Base-by-base conservation (phyloP, 768 basidiomycete species). In the Mycena leptocephala region DNA sequence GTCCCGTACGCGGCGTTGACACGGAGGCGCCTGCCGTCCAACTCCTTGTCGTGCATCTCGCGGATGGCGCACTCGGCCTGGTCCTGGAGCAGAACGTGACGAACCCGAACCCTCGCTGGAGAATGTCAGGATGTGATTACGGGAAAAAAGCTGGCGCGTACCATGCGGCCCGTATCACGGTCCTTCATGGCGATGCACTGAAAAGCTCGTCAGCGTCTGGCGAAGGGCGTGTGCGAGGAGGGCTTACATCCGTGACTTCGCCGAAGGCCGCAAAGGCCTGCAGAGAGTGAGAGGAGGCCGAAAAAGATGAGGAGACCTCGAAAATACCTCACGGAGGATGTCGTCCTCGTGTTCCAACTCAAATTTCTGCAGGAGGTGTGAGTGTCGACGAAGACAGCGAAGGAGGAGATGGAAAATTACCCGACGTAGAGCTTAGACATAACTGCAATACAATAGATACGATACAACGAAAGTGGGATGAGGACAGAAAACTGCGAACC, bases 161-260 rank as follows among this genome's bases (percentile, higher is more conserved):
- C n/a, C 76, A 95, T 96, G 83, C 97, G 96, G 75, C 96, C 95
- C 76, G 97, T 98, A 10, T 58, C 55, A 16, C 97, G 96, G 88
- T 99, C 97, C 89, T 95, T 95, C 96, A 97, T 97, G 86, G 97
- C 96, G 87, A 98, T 96, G 81, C 94, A 95, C 97, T 98, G 84
- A 20, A n/a, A 41, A 37, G 56, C 3, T 80, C 77, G 79, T 76
- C 86, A 84, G 80, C 86, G 87, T 13, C 11, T 2, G 8, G 24
- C 28, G 8, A 39, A 59, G 22, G 41, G 20, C 18, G 24, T 20
- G 13, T 22, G 43, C 0, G 10, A 39, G 53, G 16, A 24, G 39
- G 85, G 93, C 97, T 90, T 89, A 98, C 97, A 92, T 99, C 97
- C 84, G 94, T 86, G 86, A 99, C 93, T 82, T 90, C 87, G 84